Conservation (phyloP, 768 basidiomycete species). For the Suillus tomentosus region DNA sequence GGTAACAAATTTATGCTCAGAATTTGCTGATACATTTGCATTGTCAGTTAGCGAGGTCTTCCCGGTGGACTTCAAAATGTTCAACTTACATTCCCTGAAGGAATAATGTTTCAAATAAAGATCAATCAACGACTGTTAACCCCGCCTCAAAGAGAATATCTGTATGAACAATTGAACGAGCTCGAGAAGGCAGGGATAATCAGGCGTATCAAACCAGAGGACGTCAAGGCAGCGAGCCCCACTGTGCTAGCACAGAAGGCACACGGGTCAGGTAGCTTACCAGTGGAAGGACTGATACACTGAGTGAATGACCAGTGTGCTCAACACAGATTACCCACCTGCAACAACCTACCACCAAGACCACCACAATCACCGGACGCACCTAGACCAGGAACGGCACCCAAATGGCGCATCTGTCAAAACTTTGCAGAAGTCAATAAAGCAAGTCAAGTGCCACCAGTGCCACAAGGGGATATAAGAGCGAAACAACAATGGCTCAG, state of each 20-base stretch:
- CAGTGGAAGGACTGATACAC: conserved; percentile 7
- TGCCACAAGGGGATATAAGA: too few species aligned
- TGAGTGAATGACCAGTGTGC: too few species aligned
- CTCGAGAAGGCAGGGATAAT: conserved; percentile 3
- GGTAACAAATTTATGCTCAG: conserved; percentile 25
- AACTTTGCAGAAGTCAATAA: too few species aligned
- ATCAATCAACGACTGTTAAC: conserved; percentile 7
- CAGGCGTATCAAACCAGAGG: background rate
- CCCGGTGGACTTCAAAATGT: conserved; percentile 17
- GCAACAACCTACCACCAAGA: too few species aligned
- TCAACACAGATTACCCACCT: too few species aligned
- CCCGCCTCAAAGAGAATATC: conserved; percentile 2
- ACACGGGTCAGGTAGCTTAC: conserved; percentile 11
- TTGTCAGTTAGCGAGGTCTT: conserved; percentile 40
- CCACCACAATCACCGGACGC: too few species aligned
- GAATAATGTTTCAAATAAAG: background rate
- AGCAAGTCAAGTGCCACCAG: too few species aligned
- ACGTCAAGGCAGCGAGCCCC: conserved; percentile 17
- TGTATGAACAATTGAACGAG: conserved; percentile 1
- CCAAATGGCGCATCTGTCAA: too few species aligned
- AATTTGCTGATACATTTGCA: conserved; percentile 44
- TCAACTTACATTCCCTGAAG: conserved; percentile 7
- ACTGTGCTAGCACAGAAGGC: conserved; percentile 21
- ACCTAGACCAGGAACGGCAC: too few species aligned
- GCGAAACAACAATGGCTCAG: too few species aligned